Evolutionary conservation across 305 asterid species (phyloP).

Genomic region (Rubia balearica): DNA sequence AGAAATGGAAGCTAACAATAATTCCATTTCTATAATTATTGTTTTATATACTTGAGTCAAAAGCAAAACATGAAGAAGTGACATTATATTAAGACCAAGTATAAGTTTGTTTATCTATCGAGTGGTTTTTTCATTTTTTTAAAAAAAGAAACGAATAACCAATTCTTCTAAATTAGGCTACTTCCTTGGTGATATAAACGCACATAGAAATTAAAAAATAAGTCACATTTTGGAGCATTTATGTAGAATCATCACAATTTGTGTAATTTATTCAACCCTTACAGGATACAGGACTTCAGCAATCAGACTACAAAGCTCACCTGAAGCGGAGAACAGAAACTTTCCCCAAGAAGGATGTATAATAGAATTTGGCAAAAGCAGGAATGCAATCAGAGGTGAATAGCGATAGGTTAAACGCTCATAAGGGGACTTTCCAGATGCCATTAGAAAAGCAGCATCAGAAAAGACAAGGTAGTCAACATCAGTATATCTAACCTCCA

Average conservation of each 20-base stretch:
- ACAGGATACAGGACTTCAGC: not conserved
- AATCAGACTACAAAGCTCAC: constrained; percentile 23
- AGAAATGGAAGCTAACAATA: not conserved
- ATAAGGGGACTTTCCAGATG: constrained; percentile 69
- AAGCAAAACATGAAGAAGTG: not conserved
- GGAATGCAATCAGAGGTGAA: constrained; percentile 72
- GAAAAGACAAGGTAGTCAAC: constrained; percentile 84
- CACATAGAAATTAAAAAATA: not conserved
- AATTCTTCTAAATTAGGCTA: not conserved
- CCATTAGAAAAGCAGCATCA: constrained; percentile 77
- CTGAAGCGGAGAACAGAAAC: constrained; percentile 65
- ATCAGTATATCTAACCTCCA: constrained; percentile 93
- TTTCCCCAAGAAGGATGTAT: constrained; percentile 87
- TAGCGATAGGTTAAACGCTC: constrained; percentile 82
- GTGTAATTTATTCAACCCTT: not conserved
- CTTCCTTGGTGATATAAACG: not conserved
- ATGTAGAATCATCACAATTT: not conserved
- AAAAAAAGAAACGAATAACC: not conserved
- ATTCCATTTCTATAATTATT: not conserved
- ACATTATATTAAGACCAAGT: too few relatives aligned
- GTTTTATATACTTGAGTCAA: not conserved
- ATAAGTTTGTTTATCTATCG: not conserved
- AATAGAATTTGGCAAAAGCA: constrained; percentile 72
- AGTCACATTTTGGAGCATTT: not conserved
- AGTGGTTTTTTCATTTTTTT: not conserved